Evolutionary conservation across 2,329 filamentous ascomycete genomes (phyloP), one percentile per base, ranked within the genome.

Genomic region (Aureobasidium sp.): DNA sequence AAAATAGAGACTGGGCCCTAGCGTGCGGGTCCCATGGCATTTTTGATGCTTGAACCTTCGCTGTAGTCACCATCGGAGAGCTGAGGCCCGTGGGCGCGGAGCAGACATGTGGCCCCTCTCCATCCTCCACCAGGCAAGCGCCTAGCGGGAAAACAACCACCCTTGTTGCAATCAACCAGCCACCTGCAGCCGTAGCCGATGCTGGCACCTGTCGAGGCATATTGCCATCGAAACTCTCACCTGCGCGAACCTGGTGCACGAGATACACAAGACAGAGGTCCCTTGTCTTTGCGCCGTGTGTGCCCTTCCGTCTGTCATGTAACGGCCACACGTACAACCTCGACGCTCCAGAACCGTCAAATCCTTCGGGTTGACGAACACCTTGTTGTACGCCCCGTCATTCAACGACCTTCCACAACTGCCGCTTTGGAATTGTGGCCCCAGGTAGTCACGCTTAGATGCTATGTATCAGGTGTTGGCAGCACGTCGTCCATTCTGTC

Each of bases 11-110:
- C 30, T 48, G 55, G 55, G 55, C 32, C 30, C 45, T 59, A 59
- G 57, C 45, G 57, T 59, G 57, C 34, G 57, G 57, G 57, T 59
- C 57, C 55, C 57, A 59, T 59, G 57, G 57, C 57, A 59, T 59
- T 50, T 57, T 50, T 59, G 45, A 59, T 59, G 57, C 45, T 59
- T 59, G 41, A 59, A 32, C 41, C 45, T 59, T 50, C 45, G 57
- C 21, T 59, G 57, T 36, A 59, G 37, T 59, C 57, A 48, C 54
- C 42, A 39, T 30, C 42, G 32, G n/a, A 44, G 45, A 48, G 54
- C 44, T 59, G 16, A 59, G 54, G 54, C 54, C 57, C 57, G 21
- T 16, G 36, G 42, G 34, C 44, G 41, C 57, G 44, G 45, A 50
- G 44, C 55, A 48, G 57, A 42, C 57, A 59, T 47, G 44, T 59